phyloP scores from a whole-genome alignment of 2,329 filamentous ascomycete genomes.

The Xylaria sp. region DNA sequence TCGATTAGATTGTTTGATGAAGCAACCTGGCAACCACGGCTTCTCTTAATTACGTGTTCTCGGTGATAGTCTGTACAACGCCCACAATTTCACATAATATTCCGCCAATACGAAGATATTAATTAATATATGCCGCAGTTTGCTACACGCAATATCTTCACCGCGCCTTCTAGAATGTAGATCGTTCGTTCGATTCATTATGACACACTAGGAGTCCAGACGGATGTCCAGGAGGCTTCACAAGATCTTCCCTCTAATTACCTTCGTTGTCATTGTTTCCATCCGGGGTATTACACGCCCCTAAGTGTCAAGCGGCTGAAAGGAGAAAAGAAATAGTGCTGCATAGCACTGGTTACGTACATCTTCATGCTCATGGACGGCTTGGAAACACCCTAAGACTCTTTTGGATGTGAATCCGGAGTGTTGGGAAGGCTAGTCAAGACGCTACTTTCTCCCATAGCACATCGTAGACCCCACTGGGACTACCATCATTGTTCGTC shows the following conservation, averaged over 20 bases:
- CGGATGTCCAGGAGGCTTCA: slow-evolving; percentile 21
- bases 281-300: background rate
- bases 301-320: background rate
- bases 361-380: background rate
- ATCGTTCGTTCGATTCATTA: background rate
- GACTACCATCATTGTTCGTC: background rate
- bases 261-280: background rate
- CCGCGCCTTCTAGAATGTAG: background rate
- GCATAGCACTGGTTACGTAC: background rate
- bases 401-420: slow-evolving; percentile 25
- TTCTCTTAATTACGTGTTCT: background rate
- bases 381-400: slow-evolving; percentile 4
- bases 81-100: background rate
- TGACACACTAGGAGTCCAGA: background rate
- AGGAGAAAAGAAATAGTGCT: background rate
- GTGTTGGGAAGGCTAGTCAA: slow-evolving; percentile 26
- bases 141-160: background rate
- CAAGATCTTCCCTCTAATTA: background rate
- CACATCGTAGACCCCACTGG: background rate
- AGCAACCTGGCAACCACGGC: background rate
- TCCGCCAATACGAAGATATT: background rate
- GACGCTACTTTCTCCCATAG: slow-evolving; percentile 3
- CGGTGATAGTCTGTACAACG: background rate
- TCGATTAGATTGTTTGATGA: background rate
- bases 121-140: background rate